phyloP scores from a whole-genome alignment of 352 stramenopile genomes.

The Labyrinthula sp. region DNA sequence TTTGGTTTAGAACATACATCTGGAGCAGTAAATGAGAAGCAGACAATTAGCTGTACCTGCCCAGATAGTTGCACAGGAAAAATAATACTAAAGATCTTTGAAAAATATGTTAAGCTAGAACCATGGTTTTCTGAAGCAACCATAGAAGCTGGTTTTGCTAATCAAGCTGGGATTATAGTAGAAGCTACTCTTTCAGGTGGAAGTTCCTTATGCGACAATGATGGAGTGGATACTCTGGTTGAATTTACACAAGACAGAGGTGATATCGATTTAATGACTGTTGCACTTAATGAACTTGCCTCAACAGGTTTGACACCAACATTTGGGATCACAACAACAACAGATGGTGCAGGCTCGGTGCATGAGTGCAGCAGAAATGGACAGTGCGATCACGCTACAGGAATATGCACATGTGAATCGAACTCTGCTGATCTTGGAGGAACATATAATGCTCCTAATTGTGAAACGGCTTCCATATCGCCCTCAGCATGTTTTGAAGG shows the following conservation, averaged over 20 bases:
- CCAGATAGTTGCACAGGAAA: constrained; percentile 27
- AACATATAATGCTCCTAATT: constrained; percentile 42
- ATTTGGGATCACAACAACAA: constrained; percentile 3
- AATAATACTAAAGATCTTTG: constrained; percentile 20
- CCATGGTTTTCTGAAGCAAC: not conserved
- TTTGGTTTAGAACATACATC: constrained; percentile 26
- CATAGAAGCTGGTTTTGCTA: constrained; percentile 11
- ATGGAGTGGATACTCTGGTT: constrained; percentile 25
- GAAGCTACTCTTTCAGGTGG: constrained; percentile 19
- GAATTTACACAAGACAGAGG: constrained; percentile 27
- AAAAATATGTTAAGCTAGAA: constrained; percentile 6
- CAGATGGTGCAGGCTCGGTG: not conserved
- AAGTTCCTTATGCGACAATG: constrained; percentile 27
- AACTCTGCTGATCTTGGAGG: constrained; percentile 40
- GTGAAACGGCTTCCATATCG: constrained; percentile 45
- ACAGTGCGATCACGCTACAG: constrained; percentile 33
- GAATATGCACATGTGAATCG: constrained; percentile 43
- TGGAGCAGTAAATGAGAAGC: constrained; percentile 21
- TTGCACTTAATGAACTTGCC: constrained; percentile 4
- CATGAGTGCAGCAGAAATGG: constrained; percentile 16
- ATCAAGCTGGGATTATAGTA: constrained; percentile 4
- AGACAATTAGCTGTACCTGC: constrained; percentile 33
- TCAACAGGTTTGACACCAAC: constrained; percentile 1
- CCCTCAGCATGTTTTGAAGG: constrained; percentile 18
- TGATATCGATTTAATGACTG: constrained; percentile 20